phyloP scores from a whole-genome alignment of 2,329 filamentous ascomycete species.

The Juglanconis sp. region DNA sequence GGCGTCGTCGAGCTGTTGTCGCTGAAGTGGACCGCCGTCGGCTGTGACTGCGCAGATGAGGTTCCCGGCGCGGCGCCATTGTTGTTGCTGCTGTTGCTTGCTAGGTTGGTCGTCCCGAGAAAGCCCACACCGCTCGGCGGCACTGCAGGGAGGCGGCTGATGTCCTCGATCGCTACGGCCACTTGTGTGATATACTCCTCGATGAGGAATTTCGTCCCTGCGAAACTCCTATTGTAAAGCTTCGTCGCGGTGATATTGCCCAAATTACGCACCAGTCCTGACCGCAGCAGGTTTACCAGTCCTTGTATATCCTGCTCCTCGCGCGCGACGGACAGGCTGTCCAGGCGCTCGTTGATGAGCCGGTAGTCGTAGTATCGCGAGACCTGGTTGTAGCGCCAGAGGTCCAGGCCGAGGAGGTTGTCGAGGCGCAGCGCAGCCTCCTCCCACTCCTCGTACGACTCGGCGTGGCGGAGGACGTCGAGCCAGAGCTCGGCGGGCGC shows the following conservation, averaged over 20 bases:
- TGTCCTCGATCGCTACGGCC: slow-evolving; percentile 74
- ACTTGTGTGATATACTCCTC: slow-evolving; percentile 88
- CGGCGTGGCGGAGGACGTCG: slow-evolving; percentile 61
- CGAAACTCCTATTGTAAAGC: slow-evolving; percentile 80
- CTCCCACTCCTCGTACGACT: slow-evolving; percentile 81
- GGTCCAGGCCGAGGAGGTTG: slow-evolving; percentile 72
- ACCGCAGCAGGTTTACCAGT: slow-evolving; percentile 76
- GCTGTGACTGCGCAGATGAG: neutral
- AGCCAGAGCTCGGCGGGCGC: slow-evolving; percentile 64
- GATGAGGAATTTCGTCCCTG: slow-evolving; percentile 84
- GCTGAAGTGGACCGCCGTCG: slow-evolving; percentile 16
- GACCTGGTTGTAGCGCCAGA: slow-evolving; percentile 80
- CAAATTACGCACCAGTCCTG: slow-evolving; percentile 78
- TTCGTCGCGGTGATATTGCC: slow-evolving; percentile 82
- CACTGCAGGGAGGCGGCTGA: slow-evolving; percentile 57
- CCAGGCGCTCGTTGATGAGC: slow-evolving; percentile 74
- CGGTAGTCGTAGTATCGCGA: slow-evolving; percentile 83
- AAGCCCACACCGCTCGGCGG: slow-evolving; percentile 10
- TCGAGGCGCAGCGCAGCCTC: slow-evolving; percentile 81
- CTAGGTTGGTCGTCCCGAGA: neutral
- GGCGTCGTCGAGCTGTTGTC: slow-evolving; percentile 10
- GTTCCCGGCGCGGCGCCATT: neutral
- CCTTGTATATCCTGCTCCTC: slow-evolving; percentile 60
- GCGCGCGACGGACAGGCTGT: slow-evolving; percentile 50
- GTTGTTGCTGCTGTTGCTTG: neutral